Evolutionary conservation across 192 early-diverging fungal species (phyloP).

Genomic region (Coemansia sp.): DNA sequence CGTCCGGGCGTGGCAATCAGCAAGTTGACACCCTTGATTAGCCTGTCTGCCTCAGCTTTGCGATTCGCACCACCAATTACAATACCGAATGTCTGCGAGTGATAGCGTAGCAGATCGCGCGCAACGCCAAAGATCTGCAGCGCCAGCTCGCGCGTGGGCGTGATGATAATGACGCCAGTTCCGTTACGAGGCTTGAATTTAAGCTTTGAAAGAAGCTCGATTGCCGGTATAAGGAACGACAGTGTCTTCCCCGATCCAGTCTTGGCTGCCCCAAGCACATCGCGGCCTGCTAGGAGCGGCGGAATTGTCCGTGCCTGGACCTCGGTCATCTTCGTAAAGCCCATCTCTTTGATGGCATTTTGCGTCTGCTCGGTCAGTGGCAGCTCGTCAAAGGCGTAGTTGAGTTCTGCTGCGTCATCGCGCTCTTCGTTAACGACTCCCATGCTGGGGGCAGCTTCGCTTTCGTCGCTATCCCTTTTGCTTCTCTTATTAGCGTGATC

Average conservation of each 20-base stretch:
- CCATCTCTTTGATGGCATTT: constrained; percentile 87
- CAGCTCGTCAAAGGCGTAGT: constrained; percentile 73
- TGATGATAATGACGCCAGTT: constrained; percentile 93
- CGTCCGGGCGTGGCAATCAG: constrained; percentile 96
- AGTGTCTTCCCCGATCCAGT: constrained; percentile 97
- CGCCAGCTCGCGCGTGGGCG: constrained; percentile 98
- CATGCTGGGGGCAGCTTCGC: background rate
- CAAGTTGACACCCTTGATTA: constrained; percentile 95
- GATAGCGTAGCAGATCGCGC: constrained; percentile 91
- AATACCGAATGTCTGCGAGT: constrained; percentile 97
- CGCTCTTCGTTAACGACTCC: constrained; percentile 1
- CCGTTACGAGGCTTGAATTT: constrained; percentile 98
- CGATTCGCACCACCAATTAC: constrained; percentile 98
- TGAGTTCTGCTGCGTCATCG: constrained; percentile 6
- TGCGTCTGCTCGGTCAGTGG: constrained; percentile 80
- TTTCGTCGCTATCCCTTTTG: constrained; percentile 8
- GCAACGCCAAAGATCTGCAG: constrained; percentile 99
- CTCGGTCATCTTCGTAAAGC: constrained; percentile 93
- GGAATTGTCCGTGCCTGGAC: constrained; percentile 96
- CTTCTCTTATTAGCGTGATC: constrained; percentile 14
- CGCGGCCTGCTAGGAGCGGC: constrained; percentile 92
- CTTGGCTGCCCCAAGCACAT: constrained; percentile 98
- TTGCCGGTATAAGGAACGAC: constrained; percentile 93
- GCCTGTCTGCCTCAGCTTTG: constrained; percentile 94
- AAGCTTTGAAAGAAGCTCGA: constrained; percentile 86